Evolutionary conservation across 2,329 filamentous ascomycete genomes (phyloP).

Genomic region (Remersonia thermophila): DNA sequence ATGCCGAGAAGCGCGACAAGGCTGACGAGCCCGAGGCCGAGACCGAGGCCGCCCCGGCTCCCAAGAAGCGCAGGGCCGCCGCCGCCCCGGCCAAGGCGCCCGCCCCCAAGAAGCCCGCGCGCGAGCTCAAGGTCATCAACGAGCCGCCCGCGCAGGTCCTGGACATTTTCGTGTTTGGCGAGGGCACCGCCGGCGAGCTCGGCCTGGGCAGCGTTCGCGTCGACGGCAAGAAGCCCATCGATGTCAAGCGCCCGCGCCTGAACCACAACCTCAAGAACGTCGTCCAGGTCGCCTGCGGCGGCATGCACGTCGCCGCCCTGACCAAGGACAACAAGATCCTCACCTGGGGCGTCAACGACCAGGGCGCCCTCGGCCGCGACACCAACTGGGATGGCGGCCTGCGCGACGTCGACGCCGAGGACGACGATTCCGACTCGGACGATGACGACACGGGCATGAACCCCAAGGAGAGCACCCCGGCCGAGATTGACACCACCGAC

Average conservation of each 20-base stretch:
- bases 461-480: conserved; percentile 49
- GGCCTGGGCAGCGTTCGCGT: conserved; percentile 59
- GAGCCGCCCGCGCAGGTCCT: conserved; percentile 48
- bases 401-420: conserved; percentile 39
- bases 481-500: conserved; percentile 37
- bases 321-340: conserved; percentile 72
- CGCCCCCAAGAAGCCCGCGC: conserved; percentile 8
- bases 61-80: conserved; percentile 29
- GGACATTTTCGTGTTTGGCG: conserved; percentile 70
- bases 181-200: conserved; percentile 70
- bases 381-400: conserved; percentile 50
- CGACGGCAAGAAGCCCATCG: conserved; percentile 47
- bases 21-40: not conserved
- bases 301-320: conserved; percentile 69
- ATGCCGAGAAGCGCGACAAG: conserved; percentile 29
- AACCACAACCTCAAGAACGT: conserved; percentile 54
- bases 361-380: conserved; percentile 66
- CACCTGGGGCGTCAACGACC: conserved; percentile 82
- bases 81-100: conserved; percentile 5
- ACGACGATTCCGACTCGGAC: conserved; percentile 20
- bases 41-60: conserved; percentile 6
- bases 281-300: conserved; percentile 64
- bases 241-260: conserved; percentile 62
- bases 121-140: conserved; percentile 39
- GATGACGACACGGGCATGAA: conserved; percentile 39